Conservation (phyloP, 352 stramenopile species). For the Phytophthora cajani region DNA sequence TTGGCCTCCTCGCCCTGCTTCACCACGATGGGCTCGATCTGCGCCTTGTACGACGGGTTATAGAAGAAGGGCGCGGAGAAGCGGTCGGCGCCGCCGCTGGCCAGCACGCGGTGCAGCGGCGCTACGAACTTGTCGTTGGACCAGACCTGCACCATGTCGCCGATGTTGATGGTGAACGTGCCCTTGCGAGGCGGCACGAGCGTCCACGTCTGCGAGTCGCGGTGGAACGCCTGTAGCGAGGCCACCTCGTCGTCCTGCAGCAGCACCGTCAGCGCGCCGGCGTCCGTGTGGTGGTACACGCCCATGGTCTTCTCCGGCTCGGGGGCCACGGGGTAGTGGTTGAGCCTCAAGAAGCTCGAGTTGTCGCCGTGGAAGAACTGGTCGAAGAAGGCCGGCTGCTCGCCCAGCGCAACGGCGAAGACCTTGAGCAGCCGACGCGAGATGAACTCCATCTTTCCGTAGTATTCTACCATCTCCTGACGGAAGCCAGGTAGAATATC, state of each 20-base stretch:
- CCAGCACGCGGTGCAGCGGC: slow-evolving; percentile 57
- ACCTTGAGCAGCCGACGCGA: slow-evolving; percentile 58
- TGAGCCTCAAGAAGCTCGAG: slow-evolving; percentile 91
- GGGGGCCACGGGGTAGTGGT: slow-evolving; percentile 86
- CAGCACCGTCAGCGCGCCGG: slow-evolving; percentile 61
- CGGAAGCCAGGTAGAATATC: slow-evolving; percentile 62
- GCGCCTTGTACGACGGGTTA: slow-evolving; percentile 71
- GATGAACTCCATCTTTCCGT: slow-evolving; percentile 60
- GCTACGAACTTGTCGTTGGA: slow-evolving; percentile 60
- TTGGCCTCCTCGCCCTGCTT: slow-evolving; percentile 34
- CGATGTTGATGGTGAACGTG: slow-evolving; percentile 69
- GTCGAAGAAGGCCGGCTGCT: slow-evolving; percentile 57
- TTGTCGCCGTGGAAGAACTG: slow-evolving; percentile 74
- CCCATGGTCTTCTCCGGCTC: slow-evolving; percentile 53
- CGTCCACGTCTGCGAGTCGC: slow-evolving; percentile 51
- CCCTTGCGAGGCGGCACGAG: slow-evolving; percentile 49
- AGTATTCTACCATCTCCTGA: slow-evolving; percentile 45
- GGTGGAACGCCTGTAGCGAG: slow-evolving; percentile 61
- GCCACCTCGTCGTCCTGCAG: slow-evolving; percentile 66
- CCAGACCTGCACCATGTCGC: slow-evolving; percentile 67
- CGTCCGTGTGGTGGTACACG: slow-evolving; percentile 68
- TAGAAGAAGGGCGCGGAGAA: slow-evolving; percentile 73
- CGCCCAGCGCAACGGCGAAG: slow-evolving; percentile 55
- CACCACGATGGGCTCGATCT: slow-evolving; percentile 67
- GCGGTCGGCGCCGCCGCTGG: slow-evolving; percentile 41